Percentiles rank a stretch among this genome's conserved stretches.
phyloP scores from a whole-genome alignment of 2,329 filamentous ascomycete species.

The Colletotrichum musicola region DNA sequence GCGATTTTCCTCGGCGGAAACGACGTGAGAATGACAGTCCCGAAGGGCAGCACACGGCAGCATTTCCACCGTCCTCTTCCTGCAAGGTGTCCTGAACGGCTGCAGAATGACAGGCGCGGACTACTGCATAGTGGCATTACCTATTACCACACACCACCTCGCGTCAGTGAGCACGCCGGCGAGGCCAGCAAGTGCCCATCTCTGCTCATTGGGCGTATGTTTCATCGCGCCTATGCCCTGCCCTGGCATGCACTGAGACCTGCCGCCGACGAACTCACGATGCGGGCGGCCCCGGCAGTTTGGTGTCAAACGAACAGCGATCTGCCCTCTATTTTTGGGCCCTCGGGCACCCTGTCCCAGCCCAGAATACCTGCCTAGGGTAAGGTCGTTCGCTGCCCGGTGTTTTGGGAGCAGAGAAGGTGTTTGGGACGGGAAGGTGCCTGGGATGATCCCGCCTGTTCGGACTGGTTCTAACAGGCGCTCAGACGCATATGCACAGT shows the following conservation, averaged over 20 bases:
- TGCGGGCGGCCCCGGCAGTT: constrained; percentile 6
- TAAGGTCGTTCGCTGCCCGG: neutral
- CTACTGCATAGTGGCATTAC: no score
- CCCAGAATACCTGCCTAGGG: no score
- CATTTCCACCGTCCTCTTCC: constrained; percentile 9
- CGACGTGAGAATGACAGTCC: neutral
- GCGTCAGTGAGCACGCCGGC: no score
- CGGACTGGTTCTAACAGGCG: constrained; percentile 27
- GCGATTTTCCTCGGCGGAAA: neutral
- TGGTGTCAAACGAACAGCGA: constrained; percentile 21
- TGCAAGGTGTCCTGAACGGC: neutral
- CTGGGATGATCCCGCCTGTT: constrained; percentile 33
- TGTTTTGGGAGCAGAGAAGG: constrained; percentile 24
- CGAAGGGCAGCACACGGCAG: neutral
- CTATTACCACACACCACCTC: no score
- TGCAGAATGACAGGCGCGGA: no score
- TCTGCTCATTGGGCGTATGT: constrained; percentile 32
- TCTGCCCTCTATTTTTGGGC: constrained; percentile 31
- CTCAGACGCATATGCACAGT: constrained; percentile 26
- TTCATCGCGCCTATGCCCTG: constrained; percentile 21
- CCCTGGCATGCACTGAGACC: constrained; percentile 31
- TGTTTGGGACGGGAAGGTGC: constrained; percentile 20
- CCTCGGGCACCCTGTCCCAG: neutral
- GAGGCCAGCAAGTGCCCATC: neutral
- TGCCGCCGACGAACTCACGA: constrained; percentile 23